Evolutionary conservation across 2,329 filamentous ascomycete genomes (phyloP), one percentile per base, ranked within the genome.

Genomic region (Talaromyces marneffei): DNA sequence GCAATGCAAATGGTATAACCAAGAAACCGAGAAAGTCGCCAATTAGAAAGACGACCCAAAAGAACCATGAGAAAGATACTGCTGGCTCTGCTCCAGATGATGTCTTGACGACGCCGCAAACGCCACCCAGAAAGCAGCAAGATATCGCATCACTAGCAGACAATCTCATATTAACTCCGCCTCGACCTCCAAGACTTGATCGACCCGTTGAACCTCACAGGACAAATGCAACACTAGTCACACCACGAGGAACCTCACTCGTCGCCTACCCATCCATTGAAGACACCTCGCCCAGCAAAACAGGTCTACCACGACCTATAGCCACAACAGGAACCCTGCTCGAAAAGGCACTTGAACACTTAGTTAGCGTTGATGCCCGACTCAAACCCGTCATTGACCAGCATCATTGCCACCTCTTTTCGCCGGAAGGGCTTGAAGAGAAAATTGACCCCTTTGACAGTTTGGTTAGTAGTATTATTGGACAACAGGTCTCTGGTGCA

Each of bases 401-500:
- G 61, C 83, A 96, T 70, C 84, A 84, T 63, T 97, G 93, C 74
- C 82, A 81, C 59, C 77, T 94, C 16, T 97, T 97, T 76, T 89
- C 87, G 1, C 84, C 91, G 0, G 87, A 89, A 65, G 91, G 92
- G 0, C 78, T 97, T n/a, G 85, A 87, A 29, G 91, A 97, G 74
- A 82, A 85, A 65, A 85, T 97, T 63, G 91, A 97, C 75, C 94
- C 94, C 0, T 99, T 97, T 70, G 87, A 89, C 67, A 87, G 85
- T 61, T 82, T 99, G 35, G 83, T 85, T 40, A 92, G 88, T 74
- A 89, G 92, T 57, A 97, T 99, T 71, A 96, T 97, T 68, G 92
- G 91, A 58, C 94, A 97, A 77, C 94, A 99, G 78, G 93, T 99
- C 20, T 96, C 92, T 0, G 92, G 93, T 18, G 91, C 92, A 5